phyloP scores from a whole-genome alignment of 768 basidiomycete species.

The Phaeotremella fagi region DNA sequence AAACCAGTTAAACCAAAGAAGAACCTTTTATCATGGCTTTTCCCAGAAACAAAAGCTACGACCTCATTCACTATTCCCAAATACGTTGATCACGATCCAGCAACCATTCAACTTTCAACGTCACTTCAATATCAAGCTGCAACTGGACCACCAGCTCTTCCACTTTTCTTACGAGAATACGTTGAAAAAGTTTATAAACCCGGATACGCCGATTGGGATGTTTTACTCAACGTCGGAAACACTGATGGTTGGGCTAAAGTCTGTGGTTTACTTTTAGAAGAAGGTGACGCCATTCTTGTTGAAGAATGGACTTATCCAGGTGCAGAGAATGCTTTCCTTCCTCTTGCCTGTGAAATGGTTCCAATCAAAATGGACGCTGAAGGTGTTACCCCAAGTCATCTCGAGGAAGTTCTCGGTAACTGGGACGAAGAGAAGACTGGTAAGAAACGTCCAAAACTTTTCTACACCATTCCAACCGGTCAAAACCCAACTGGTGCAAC shows the following conservation, averaged over 20 bases:
- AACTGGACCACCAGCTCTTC: slow-evolving; percentile 59
- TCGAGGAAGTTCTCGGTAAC: slow-evolving; percentile 58
- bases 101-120: slow-evolving; percentile 58
- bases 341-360: slow-evolving; percentile 28
- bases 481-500: slow-evolving; percentile 81
- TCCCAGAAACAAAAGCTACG: slow-evolving; percentile 50
- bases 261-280: slow-evolving; percentile 55
- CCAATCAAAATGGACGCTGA: slow-evolving; percentile 63
- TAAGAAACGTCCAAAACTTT: slow-evolving; percentile 53
- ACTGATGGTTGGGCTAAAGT: slow-evolving; percentile 58
- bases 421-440: slow-evolving; percentile 64
- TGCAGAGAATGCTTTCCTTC: slow-evolving; percentile 48
- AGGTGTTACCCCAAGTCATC: slow-evolving; percentile 62
- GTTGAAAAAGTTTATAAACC: slow-evolving; percentile 52
- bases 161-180: slow-evolving; percentile 59
- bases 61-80: slow-evolving; percentile 60
- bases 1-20: slow-evolving; percentile 26
- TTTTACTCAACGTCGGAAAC: slow-evolving; percentile 50
- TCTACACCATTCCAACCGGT: slow-evolving; percentile 63
- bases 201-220: slow-evolving; percentile 60
- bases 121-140: slow-evolving; percentile 67
- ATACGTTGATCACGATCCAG: slow-evolving; percentile 51
- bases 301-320: slow-evolving; percentile 67
- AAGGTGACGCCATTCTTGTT: slow-evolving; percentile 49
- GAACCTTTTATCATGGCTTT: slow-evolving; percentile 42